A percentile compares a stretch with the other conserved stretches of the same genome.
Conservation (phyloP, 129 eudicot genomes). For the Flaveria bidentis region DNA sequence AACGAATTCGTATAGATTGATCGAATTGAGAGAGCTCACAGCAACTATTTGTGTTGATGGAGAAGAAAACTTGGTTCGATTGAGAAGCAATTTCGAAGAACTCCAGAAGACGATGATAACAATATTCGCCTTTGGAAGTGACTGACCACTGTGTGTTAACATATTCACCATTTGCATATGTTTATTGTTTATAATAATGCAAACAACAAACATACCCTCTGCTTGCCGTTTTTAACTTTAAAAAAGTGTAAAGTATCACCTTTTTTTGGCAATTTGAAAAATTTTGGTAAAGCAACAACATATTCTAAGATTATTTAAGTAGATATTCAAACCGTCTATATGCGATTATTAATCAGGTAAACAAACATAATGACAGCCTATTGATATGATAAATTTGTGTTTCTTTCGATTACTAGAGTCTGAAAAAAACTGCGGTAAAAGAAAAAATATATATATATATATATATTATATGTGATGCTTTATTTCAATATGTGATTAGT, state of each 20-base stretch:
- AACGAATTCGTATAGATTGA: not conserved
- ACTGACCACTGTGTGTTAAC: slow-evolving; percentile 15
- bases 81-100: not conserved
- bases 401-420: too few relatives aligned
- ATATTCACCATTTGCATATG: slow-evolving; percentile 8
- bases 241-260: not conserved
- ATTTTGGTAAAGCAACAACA: too few relatives aligned
- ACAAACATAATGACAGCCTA: too few relatives aligned
- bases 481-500: too few relatives aligned
- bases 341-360: too few relatives aligned
- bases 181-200: slow-evolving; percentile 26
- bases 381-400: too few relatives aligned
- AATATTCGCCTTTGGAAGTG: slow-evolving; percentile 25
- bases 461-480: too few relatives aligned
- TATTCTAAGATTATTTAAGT: too few relatives aligned
- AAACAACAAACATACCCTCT: slow-evolving; percentile 30
- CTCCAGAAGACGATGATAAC: slow-evolving; percentile 32
- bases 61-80: slow-evolving; percentile 4
- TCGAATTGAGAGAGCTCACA: slow-evolving; percentile 9
- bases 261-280: too few relatives aligned
- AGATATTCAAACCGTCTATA: too few relatives aligned
- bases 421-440: too few relatives aligned
- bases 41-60: not conserved
- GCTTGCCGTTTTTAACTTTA: not conserved
- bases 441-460: too few relatives aligned